Evolutionary conservation across 371 early-diverging fungal genomes (phyloP), one percentile per base, ranked within the genome.

Genomic region (Gilbertella persicaria): DNA sequence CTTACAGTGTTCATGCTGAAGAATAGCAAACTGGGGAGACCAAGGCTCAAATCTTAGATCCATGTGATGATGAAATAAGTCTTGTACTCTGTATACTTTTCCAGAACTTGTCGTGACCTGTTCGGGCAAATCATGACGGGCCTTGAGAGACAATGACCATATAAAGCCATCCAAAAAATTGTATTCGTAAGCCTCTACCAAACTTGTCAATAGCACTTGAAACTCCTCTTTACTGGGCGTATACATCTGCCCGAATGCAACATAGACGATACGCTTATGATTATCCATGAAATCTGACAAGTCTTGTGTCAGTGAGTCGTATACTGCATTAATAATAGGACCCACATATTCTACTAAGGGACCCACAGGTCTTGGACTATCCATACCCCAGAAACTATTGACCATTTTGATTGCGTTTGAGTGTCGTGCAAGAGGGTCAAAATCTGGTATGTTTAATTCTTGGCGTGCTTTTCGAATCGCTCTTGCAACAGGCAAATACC

Each of bases 21-120:
- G 53, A 19, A 78, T 60, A 3, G 73, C 70, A 35, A 55, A 46
- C 50, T 78, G 78, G 9, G 75, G 78, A 10, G 72, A 63, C 71
- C 78, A 70, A 19, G 30, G 10, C n/a, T 39, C 53, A 39, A 65
- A 54, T 17, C 61, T 48, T 8, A 60, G 47, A 48, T 57, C 23
- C n/a, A 54, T 23, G n/a, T 52, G 20, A 25, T 48, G 29, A 33
- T 33, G 20, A 20, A 67, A 44, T 16, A 59, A 37, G 13, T 53
- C 58, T 13, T 33, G 9, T 12, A 54, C 42, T 16, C 36, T 17
- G 13, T 54, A 49, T 6, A 24, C 35, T 6, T 24, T 51, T 16
- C 44, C 48, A 10, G 54, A 53, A 30, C 23, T 29, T 5, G 61
- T 64, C 16, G 48, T 52, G 17, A 65, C 44, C 7, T 39, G 46